Evolutionary conservation across 371 early-diverging fungal genomes (phyloP).

Genomic region (Saksenaea oblongispora): DNA sequence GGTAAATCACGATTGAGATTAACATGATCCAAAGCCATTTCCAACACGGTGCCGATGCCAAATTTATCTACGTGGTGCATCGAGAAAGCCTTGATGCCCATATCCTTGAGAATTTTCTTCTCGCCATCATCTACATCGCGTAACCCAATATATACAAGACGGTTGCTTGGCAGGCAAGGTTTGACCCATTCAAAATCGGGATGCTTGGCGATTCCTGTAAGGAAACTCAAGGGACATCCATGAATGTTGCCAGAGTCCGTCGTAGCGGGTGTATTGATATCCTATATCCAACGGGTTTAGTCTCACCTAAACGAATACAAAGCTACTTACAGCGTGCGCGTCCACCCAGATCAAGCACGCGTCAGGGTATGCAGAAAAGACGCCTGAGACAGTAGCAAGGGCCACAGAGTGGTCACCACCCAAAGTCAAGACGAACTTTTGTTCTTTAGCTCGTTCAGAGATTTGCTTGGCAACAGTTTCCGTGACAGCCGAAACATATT

Average conservation of each 20-base stretch:
- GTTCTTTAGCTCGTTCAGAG: slow-evolving; percentile 55
- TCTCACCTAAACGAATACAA: too few species aligned
- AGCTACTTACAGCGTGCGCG: slow-evolving; percentile 85
- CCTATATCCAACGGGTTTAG: slow-evolving; percentile 43
- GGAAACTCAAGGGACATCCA: slow-evolving; percentile 93
- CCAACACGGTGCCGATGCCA: slow-evolving; percentile 92
- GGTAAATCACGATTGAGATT: slow-evolving; percentile 81
- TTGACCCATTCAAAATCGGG: slow-evolving; percentile 85
- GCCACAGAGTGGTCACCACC: slow-evolving; percentile 95
- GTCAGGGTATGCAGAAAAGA: slow-evolving; percentile 76
- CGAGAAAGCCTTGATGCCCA: slow-evolving; percentile 89
- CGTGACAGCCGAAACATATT: slow-evolving; percentile 77
- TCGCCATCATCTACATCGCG: slow-evolving; percentile 93
- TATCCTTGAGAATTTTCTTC: slow-evolving; percentile 77
- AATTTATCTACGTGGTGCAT: slow-evolving; percentile 97
- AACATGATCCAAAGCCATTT: slow-evolving; percentile 92
- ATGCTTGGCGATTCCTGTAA: slow-evolving; percentile 81
- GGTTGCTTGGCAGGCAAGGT: slow-evolving; percentile 72
- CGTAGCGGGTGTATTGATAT: slow-evolving; percentile 92
- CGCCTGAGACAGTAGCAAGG: slow-evolving; percentile 88
- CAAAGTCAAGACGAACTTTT: slow-evolving; percentile 81
- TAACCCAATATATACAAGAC: slow-evolving; percentile 95
- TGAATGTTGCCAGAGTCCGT: slow-evolving; percentile 95
- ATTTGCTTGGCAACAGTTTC: slow-evolving; percentile 71
- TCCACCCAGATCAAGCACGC: slow-evolving; percentile 97